These are phyloP conservation scores for Candida tibetensis DNA, from an alignment of 805 yeast genomes.

Conservation along the genomic window DNA sequence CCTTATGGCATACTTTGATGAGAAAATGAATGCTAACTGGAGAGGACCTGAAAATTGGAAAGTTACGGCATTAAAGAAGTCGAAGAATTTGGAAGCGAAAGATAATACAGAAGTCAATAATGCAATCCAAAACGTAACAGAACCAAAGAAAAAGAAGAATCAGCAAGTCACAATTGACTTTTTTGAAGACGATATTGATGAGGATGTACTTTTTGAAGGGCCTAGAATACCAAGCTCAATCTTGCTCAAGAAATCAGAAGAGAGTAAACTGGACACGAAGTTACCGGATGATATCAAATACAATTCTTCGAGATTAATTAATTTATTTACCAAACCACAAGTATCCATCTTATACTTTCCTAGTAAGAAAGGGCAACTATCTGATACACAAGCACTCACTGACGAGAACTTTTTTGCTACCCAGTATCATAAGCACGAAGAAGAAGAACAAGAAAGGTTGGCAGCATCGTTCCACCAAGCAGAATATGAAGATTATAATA, in stretches of 20 bases:
- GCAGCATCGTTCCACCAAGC: conserved; percentile 41
- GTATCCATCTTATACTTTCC: conserved; percentile 31
- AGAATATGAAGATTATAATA: conserved; percentile 38
- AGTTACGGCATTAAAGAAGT: conserved; percentile 56
- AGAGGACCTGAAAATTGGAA: conserved; percentile 94
- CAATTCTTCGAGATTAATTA: conserved; percentile 63
- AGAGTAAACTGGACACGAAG: conserved; percentile 37
- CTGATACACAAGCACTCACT: conserved; percentile 36
- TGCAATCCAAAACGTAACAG: neutral
- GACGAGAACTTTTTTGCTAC: conserved; percentile 76
- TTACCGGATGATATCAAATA: conserved; percentile 76
- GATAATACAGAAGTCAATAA: conserved; percentile 1
- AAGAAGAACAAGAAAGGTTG: conserved; percentile 33
- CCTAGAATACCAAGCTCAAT: conserved; percentile 21
- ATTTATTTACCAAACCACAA: conserved; percentile 66
- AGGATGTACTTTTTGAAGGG: conserved; percentile 33
- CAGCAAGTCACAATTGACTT: conserved; percentile 28
- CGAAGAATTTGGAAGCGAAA: conserved; percentile 23
- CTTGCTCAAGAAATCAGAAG: conserved; percentile 31
- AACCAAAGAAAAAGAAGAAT: conserved; percentile 20
- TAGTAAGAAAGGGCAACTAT: conserved; percentile 9
- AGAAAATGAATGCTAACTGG: conserved; percentile 70
- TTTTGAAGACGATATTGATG: conserved; percentile 32
- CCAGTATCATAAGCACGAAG: conserved; percentile 48
- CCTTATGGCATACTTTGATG: conserved; percentile 79